A percentile compares a stretch with the other conserved stretches of the same genome.
Evolutionary conservation across 2,329 filamentous ascomycete species (phyloP).

Genomic region (Exophiala sp.): DNA sequence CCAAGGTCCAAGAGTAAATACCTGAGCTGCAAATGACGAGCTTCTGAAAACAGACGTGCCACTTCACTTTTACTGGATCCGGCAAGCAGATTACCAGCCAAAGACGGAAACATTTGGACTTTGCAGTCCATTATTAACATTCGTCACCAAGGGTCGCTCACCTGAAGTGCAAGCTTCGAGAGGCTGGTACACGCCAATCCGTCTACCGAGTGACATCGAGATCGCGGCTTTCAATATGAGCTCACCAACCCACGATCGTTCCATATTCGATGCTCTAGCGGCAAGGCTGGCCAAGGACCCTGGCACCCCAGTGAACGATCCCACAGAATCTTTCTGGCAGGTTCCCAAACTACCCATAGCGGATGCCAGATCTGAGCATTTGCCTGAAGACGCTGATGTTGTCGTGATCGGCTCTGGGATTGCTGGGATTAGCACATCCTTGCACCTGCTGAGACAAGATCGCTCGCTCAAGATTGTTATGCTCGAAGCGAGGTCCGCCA

Average conservation of each 20-base stretch:
- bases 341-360: slow-evolving; percentile 29
- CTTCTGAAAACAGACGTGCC: no score
- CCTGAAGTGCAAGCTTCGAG: not conserved
- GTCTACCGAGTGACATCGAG: not conserved
- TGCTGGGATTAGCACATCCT: slow-evolving; percentile 34
- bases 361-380: slow-evolving; percentile 16
- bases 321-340: slow-evolving; percentile 38
- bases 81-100: no score
- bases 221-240: no score
- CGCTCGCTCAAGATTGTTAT: slow-evolving; percentile 31
- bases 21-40: no score
- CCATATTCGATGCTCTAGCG: slow-evolving; percentile 13
- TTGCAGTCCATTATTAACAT: no score
- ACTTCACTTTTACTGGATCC: no score
- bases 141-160: no score
- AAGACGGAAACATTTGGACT: no score
- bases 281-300: slow-evolving; percentile 30
- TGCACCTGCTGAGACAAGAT: slow-evolving; percentile 32
- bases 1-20: no score
- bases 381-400: slow-evolving; percentile 31
- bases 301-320: slow-evolving; percentile 35
- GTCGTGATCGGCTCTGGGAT: slow-evolving; percentile 39
- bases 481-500: slow-evolving; percentile 36
- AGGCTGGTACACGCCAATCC: not conserved
- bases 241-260: not conserved